Conservation (phyloP, 371 early-diverging fungal species). For the Apophysomyces sp. region DNA sequence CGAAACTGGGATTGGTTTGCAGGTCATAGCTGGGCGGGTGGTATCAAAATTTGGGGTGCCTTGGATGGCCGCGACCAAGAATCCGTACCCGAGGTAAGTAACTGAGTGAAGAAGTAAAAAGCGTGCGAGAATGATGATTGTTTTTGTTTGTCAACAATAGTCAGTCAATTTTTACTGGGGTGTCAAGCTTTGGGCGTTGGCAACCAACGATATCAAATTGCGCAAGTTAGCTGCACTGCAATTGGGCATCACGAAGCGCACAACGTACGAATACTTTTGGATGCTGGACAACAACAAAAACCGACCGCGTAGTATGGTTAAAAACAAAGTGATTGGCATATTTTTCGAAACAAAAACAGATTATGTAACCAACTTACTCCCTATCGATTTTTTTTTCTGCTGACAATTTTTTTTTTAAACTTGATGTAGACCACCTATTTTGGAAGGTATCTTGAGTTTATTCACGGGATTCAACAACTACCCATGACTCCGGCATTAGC, state of each 20-base stretch:
- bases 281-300: slow-evolving; percentile 50
- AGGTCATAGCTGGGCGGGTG: slow-evolving; percentile 84
- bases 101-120: no score
- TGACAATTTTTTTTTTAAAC: neutral
- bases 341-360: slow-evolving; percentile 73
- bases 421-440: slow-evolving; percentile 58
- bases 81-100: slow-evolving; percentile 64
- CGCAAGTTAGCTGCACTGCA: slow-evolving; percentile 46
- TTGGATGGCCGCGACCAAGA: slow-evolving; percentile 76
- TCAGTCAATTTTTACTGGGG: slow-evolving; percentile 76
- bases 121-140: no score
- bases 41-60: slow-evolving; percentile 61
- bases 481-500: slow-evolving; percentile 73
- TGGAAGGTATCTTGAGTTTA: slow-evolving; percentile 63
- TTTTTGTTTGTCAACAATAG: slow-evolving; percentile 9
- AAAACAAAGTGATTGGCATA: slow-evolving; percentile 73
- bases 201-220: slow-evolving; percentile 38
- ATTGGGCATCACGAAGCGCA: slow-evolving; percentile 55
- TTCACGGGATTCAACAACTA: slow-evolving; percentile 80
- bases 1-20: slow-evolving; percentile 76
- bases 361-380: slow-evolving; percentile 48
- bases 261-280: slow-evolving; percentile 69
- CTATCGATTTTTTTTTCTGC: no score
- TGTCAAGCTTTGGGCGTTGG: slow-evolving; percentile 62
- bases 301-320: slow-evolving; percentile 47